These are phyloP conservation scores for Ciborinia camelliae DNA, from an alignment of 2,329 filamentous ascomycete species.

Conservation along the genomic window DNA sequence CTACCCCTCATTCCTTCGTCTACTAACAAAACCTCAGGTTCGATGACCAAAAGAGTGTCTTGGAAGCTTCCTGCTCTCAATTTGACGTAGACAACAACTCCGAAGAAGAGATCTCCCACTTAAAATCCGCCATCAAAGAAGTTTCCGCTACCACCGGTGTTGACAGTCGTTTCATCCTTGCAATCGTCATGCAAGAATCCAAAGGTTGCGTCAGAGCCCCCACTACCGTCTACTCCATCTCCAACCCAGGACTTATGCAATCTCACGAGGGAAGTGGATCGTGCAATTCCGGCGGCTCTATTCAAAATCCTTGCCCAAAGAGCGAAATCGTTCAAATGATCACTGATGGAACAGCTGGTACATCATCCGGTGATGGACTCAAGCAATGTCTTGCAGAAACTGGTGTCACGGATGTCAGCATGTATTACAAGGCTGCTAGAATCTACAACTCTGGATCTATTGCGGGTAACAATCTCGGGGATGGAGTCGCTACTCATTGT, in stretches of 20 bases:
- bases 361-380: conserved; percentile 31
- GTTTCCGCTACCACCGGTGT: conserved; percentile 20
- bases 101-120: conserved; percentile 20
- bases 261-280: conserved; percentile 23
- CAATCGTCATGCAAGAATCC: conserved; percentile 39
- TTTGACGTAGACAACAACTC: conserved; percentile 16
- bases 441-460: conserved; percentile 44
- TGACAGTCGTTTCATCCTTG: conserved; percentile 35
- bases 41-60: background rate
- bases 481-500: conserved; percentile 28
- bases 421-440: conserved; percentile 40
- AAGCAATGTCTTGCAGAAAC: conserved; percentile 27
- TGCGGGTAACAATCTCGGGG: conserved; percentile 37
- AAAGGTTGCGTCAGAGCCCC: conserved; percentile 31
- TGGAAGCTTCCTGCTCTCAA: conserved; percentile 18
- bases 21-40: conserved; percentile 12
- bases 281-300: conserved; percentile 25
- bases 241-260: conserved; percentile 35
- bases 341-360: conserved; percentile 35
- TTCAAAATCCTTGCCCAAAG: conserved; percentile 21
- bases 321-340: conserved; percentile 35
- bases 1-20: no score
- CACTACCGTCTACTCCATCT: conserved; percentile 20
- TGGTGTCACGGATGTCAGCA: conserved; percentile 31
- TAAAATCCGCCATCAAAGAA: conserved; percentile 20